Conservation (phyloP, 2,329 filamentous ascomycete genomes). For the Cladosporium sp. region DNA sequence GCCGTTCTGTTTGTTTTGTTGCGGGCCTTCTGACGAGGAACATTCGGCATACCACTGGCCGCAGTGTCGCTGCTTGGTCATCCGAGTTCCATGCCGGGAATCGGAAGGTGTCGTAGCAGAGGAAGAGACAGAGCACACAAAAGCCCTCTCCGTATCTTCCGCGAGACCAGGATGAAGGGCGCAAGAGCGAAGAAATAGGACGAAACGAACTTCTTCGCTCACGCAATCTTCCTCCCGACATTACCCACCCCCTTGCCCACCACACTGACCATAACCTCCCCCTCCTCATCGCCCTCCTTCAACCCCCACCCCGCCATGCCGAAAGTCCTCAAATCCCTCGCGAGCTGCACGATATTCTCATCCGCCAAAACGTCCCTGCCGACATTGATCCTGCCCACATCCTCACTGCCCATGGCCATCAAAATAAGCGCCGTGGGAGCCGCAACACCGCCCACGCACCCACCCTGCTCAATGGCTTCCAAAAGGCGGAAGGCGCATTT, state of each 20-base stretch:
- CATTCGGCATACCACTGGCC: too few species aligned
- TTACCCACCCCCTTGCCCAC: constrained; percentile 94
- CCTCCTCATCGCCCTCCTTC: constrained; percentile 59
- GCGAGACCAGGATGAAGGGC: too few species aligned
- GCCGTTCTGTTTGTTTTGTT: too few species aligned
- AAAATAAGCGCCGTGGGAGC: constrained; percentile 73
- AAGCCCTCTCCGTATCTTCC: too few species aligned
- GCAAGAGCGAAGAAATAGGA: too few species aligned
- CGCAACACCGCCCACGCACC: constrained; percentile 71
- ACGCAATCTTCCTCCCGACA: constrained; percentile 81
- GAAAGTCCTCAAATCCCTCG: constrained; percentile 82
- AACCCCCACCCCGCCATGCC: constrained; percentile 89
- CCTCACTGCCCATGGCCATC: constrained; percentile 98
- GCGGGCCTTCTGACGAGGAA: too few species aligned
- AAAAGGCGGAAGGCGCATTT: constrained; percentile 85
- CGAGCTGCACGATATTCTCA: constrained; percentile 74
- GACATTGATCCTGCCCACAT: constrained; percentile 81
- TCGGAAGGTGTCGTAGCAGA: too few species aligned
- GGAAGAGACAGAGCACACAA: too few species aligned
- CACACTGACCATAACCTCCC: constrained; percentile 79
- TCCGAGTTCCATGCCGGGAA: too few species aligned
- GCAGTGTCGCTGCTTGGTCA: too few species aligned
- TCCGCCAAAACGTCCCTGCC: constrained; percentile 77
- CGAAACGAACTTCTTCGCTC: constrained; percentile 12
- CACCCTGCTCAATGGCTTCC: constrained; percentile 75